Evolutionary conservation across 2,329 filamentous ascomycete genomes (phyloP), one percentile per base, ranked within the genome.

Genomic region (Neofusicoccum kwambonambiense): DNA sequence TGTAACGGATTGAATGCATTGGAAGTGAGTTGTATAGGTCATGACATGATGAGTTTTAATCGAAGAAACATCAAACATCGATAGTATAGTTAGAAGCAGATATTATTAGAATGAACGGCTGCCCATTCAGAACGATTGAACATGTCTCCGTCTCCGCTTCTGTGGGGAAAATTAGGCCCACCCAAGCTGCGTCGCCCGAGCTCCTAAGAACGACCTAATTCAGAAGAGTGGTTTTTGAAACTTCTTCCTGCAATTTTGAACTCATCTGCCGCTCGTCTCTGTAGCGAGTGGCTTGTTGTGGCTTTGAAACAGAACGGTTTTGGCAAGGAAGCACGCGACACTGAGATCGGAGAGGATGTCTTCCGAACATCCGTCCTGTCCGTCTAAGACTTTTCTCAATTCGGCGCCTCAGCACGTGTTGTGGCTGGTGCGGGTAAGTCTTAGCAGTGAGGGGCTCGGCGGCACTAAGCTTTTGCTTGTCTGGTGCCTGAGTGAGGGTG

Each of bases 41-140:
- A 41, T 37, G 54, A 49, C 17, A 27, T 12, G 44, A 27, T 27
- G 27, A 17, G 4, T 49, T 49, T 45, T n/a, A 15, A n/a, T 45
- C 42, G 12, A 49, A 11, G 3, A 39, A 39, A 39, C 37, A 39
- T 39, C 11, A 39, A 15, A 39, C 13, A 49, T 27, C 27, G 19
- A 5, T 7, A 35, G 47, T 50, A 50, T 50, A 50, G 47, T 8
- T 50, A 50, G 11, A 50, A 31, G 47, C 47, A 50, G 47, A 50
- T 50, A 50, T 50, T 13, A 34, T 34, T 50, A 50, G 47, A 50
- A 34, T 50, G 27, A 4, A n/a, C 11, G 27, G 31, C 19, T 49
- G 37, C 37, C 13, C 11, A 3, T 31, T 7, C 3, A 4, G 27
- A 7, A 31, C 27, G 27, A 31, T 31, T 7, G 6, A 31, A 7